A percentile compares a stretch with the other conserved stretches of the same genome.
Evolutionary conservation across 2,329 filamentous ascomycete species (phyloP).

Genomic region (Zalaria sp.): DNA sequence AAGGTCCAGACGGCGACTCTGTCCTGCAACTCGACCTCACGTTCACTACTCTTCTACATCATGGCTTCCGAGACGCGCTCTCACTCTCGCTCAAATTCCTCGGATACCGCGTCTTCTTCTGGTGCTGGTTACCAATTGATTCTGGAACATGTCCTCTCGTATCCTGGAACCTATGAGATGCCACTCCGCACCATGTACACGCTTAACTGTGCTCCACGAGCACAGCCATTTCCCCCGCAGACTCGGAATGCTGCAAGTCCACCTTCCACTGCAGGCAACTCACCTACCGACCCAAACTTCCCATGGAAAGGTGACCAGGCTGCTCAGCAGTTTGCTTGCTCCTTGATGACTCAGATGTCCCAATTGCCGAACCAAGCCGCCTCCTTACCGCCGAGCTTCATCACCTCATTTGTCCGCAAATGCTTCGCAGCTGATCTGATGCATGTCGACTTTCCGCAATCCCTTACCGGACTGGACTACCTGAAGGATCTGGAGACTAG

Average conservation of each 20-base stretch:
- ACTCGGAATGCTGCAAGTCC: constrained; percentile 9
- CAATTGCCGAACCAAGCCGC: constrained; percentile 45
- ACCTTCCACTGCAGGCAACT: constrained; percentile 18
- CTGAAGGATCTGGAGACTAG: constrained; percentile 48
- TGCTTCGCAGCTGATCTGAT: constrained; percentile 43
- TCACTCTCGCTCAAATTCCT: background rate
- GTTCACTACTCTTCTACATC: background rate
- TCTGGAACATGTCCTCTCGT: constrained; percentile 45
- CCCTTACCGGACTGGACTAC: constrained; percentile 52
- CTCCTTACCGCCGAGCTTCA: constrained; percentile 47
- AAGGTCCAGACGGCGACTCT: no score
- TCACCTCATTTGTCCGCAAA: constrained; percentile 45
- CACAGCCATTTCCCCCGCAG: constrained; percentile 20
- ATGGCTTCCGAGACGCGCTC: background rate
- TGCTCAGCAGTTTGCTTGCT: constrained; percentile 33
- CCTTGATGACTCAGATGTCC: constrained; percentile 41
- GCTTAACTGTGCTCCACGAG: constrained; percentile 45
- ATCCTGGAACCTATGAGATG: constrained; percentile 50
- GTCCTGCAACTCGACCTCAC: background rate
- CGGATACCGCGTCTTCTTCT: background rate
- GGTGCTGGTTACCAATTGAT: constrained; percentile 23
- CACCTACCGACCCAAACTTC: constrained; percentile 21
- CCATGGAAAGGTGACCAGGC: constrained; percentile 11
- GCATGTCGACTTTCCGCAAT: constrained; percentile 50
- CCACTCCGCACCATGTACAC: constrained; percentile 55